Evolutionary conservation across 2,329 filamentous ascomycete genomes (phyloP).

Genomic region (Fusarium ramigenum): DNA sequence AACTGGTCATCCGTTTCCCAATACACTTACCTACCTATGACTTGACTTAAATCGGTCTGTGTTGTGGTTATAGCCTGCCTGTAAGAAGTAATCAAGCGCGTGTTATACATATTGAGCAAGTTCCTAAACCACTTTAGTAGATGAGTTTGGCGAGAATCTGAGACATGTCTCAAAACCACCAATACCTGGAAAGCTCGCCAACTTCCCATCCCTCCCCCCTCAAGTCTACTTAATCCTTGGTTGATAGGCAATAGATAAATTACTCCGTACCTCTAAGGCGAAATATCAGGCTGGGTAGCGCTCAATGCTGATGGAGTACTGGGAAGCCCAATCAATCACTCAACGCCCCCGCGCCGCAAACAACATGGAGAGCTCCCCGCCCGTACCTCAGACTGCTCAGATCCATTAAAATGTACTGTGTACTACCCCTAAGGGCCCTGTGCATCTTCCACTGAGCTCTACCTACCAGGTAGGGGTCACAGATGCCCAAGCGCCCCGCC

Average conservation of each 20-base stretch:
- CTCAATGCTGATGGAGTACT: constrained; percentile 6
- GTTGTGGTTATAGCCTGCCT: not conserved
- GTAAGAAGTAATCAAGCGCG: constrained; percentile 15
- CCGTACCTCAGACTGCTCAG: not conserved
- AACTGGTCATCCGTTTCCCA: not conserved
- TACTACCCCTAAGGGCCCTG: not conserved
- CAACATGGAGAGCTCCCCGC: not conserved
- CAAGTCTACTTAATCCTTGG: not conserved
- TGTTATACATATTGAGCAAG: not conserved
- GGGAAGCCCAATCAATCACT: constrained; percentile 23
- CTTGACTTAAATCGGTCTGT: not conserved
- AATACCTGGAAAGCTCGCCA: constrained; percentile 16
- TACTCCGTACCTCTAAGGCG: not conserved
- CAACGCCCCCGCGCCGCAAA: constrained; percentile 16
- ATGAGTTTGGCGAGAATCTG: constrained; percentile 25
- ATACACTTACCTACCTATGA: not conserved
- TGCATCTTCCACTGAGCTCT: constrained; percentile 18
- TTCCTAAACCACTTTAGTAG: constrained; percentile 1
- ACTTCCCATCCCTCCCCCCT: constrained; percentile 13
- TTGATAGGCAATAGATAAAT: not conserved
- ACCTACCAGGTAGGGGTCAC: constrained; percentile 8
- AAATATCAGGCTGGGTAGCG: not conserved
- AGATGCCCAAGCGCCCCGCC: constrained; percentile 35
- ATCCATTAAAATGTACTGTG: not conserved
- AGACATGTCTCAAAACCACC: constrained; percentile 31